Base-by-base conservation (phyloP, 108 stramenopile genomes). In the Fragilaria crotonensis region DNA sequence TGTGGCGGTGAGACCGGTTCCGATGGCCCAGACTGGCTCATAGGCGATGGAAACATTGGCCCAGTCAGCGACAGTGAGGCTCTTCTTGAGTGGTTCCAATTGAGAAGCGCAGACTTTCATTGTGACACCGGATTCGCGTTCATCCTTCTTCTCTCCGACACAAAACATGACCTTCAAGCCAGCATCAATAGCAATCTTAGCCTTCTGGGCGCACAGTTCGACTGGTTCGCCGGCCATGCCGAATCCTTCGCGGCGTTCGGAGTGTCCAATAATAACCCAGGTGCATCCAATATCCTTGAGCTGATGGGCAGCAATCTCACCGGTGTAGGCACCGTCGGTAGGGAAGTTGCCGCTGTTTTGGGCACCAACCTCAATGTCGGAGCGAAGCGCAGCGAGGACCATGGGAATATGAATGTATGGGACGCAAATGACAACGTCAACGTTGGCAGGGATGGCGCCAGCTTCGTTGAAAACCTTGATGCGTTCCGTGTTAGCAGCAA, bases 231-330 rank as follows among this genome's bases (percentile, higher is more conserved):
- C 91, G 5, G 80, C 84, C 91, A 93, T 93, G 28, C 94, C 84
- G 62, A 95, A 83, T 25, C 87, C 93, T 68, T 90, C 86, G 36
- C 99, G 90, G 47, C 99, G 91, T 65, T 99, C 99, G 14, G 85
- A 89, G 80, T 99, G 99, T 30, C 99, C 99, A 25, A 97, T 68
- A 57, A 99, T 95, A 32, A 94, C 94, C 97, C 98, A 99, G 27
- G 87, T 78, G 30, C 95, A 76, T 14, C 99, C 99, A 66, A 95
- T 70, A 64, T 97, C 98, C 74, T 80, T 90, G 41, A 95, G 71
- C 70, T 86, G 84, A 31, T 63, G 62, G 1, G 95, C 95, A 47
- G 80, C 72, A 57, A 95, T 63, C 77, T 99, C 98, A 46, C 99
- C 99, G 30, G 99, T 99, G 78, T 75, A 96, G 18, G 99, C 99